These are phyloP conservation scores for Acacia crassicarpa DNA, from an alignment of 306 rosid genomes.

Conservation along the genomic window DNA sequence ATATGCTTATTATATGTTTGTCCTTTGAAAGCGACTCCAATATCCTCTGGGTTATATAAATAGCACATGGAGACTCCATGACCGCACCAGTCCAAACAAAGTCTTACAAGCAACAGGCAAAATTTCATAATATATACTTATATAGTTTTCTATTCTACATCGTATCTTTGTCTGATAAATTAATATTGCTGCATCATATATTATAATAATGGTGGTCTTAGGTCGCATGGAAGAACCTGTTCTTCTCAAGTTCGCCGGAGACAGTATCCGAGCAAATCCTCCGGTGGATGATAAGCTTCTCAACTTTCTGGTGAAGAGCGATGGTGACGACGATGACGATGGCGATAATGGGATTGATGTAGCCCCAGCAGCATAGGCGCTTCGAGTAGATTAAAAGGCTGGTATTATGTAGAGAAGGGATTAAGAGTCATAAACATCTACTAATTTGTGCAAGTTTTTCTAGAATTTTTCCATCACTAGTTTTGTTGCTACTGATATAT, in stretches of 20 bases:
- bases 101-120: not conserved
- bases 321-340: slow-evolving; percentile 43
- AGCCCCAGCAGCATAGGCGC: slow-evolving; percentile 52
- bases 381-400: slow-evolving; percentile 17
- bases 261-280: slow-evolving; percentile 7
- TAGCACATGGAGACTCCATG: not conserved
- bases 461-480: slow-evolving; percentile 2
- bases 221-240: slow-evolving; percentile 19
- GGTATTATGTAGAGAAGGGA: not conserved
- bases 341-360: slow-evolving; percentile 31
- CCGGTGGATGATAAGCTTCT: not conserved
- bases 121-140: not conserved
- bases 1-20: not conserved
- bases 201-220: slow-evolving; percentile 32
- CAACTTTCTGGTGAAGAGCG: slow-evolving; percentile 19
- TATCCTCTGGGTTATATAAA: not conserved
- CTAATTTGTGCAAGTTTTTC: not conserved
- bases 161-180: not conserved
- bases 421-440: not conserved
- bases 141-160: not conserved
- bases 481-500: not conserved
- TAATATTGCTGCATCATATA: not conserved
- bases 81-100: not conserved
- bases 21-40: not conserved
- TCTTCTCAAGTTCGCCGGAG: slow-evolving; percentile 21